Evolutionary conservation across 1,284 basidiomycete species (phyloP).

Genomic region (Takashimella tepidaria): DNA sequence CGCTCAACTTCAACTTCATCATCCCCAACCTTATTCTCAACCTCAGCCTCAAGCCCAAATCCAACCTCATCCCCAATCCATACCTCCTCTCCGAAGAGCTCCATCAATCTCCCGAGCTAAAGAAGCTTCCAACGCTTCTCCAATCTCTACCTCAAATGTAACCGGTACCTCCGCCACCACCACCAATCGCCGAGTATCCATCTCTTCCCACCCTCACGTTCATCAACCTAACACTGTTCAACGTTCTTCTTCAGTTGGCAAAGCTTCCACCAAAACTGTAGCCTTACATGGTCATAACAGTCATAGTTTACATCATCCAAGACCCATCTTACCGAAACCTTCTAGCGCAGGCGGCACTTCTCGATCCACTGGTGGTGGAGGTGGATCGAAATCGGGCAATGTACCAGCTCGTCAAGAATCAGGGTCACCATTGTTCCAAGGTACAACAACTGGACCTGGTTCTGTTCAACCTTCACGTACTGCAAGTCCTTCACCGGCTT

Average conservation of each 20-base stretch:
- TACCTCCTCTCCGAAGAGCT: conserved; percentile 8
- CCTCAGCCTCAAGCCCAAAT: too few species aligned
- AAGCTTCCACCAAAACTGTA: conserved; percentile 29
- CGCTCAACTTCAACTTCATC: not conserved
- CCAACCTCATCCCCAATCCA: not conserved
- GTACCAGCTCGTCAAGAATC: conserved; percentile 3
- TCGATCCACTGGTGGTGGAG: conserved; percentile 9
- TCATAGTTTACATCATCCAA: conserved; percentile 21
- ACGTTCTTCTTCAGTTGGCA: conserved; percentile 27
- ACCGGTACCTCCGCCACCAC: too few species aligned
- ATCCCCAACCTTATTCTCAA: not conserved
- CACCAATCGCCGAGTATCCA: conserved; percentile 22
- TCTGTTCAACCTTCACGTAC: not conserved
- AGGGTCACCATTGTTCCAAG: not conserved
- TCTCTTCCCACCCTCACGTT: conserved; percentile 13
- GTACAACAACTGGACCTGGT: too few species aligned
- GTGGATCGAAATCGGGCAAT: conserved; percentile 5
- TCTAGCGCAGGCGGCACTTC: not conserved
- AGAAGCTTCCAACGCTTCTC: conserved; percentile 8
- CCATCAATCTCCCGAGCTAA: conserved; percentile 17
- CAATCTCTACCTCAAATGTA: not conserved
- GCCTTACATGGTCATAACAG: conserved; percentile 25
- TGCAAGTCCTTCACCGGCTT: not conserved
- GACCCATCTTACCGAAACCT: conserved; percentile 33
- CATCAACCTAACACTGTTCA: conserved; percentile 5